These are phyloP conservation scores for Neurospora pannonica DNA, from an alignment of 495 filamentous ascomycete species.

Conservation along the genomic window DNA sequence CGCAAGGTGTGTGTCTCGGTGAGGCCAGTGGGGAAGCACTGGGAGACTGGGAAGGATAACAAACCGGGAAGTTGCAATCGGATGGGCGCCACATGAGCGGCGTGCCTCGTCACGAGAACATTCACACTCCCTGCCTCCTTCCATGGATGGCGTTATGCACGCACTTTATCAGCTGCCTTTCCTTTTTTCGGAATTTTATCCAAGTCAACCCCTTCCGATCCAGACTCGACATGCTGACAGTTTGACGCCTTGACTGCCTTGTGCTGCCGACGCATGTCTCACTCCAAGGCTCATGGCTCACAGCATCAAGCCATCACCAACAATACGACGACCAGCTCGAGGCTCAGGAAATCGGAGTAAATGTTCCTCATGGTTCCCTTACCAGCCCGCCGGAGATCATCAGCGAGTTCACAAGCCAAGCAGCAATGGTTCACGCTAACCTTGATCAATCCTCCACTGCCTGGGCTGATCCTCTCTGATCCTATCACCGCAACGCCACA, in stretches of 20 bases:
- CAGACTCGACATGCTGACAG: background rate
- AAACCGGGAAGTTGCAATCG: background rate
- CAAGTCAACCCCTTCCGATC: background rate
- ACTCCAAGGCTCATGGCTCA: background rate
- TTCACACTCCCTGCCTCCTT: background rate
- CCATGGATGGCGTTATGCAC: background rate
- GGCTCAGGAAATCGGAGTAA: background rate
- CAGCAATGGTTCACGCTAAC: background rate
- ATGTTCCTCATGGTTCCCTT: background rate
- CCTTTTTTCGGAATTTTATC: background rate
- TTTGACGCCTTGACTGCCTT: background rate
- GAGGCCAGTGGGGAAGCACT: background rate
- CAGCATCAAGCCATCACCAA: background rate
- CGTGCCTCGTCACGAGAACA: background rate
- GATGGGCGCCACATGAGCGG: background rate
- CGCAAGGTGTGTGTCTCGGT: background rate
- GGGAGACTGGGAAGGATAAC: background rate
- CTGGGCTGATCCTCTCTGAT: background rate
- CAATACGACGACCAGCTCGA: background rate
- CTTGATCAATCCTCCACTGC: background rate
- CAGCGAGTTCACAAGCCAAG: background rate
- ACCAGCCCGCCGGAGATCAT: background rate
- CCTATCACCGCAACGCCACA: background rate
- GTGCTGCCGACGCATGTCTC: background rate
- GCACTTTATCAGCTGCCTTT: background rate